Conservation (phyloP, 371 early-diverging fungal species). For the Apophysomyces elegans region DNA sequence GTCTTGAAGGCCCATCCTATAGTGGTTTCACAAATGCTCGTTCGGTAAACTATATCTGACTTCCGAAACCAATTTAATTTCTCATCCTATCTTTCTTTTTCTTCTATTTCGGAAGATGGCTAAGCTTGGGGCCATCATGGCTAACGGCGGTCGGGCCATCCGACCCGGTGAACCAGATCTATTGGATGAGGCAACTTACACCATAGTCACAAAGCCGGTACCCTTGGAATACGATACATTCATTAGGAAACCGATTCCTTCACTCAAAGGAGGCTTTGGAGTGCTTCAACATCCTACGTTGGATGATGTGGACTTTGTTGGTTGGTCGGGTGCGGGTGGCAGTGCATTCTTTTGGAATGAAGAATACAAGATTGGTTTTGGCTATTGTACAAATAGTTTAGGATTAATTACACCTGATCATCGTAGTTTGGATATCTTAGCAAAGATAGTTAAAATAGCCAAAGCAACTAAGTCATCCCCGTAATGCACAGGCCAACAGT, state of each 20-base stretch:
- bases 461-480: neutral
- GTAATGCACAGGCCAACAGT: neutral
- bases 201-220: slow-evolving; percentile 24
- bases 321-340: slow-evolving; percentile 59
- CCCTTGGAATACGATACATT: slow-evolving; percentile 10
- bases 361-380: slow-evolving; percentile 57
- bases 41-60: slow-evolving; percentile 44
- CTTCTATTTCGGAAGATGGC: slow-evolving; percentile 51
- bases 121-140: slow-evolving; percentile 67
- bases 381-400: slow-evolving; percentile 49
- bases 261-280: slow-evolving; percentile 19
- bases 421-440: slow-evolving; percentile 12
- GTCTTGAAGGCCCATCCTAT: slow-evolving; percentile 37
- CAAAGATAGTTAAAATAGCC: slow-evolving; percentile 2
- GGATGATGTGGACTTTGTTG: slow-evolving; percentile 15
- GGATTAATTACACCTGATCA: slow-evolving; percentile 17
- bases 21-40: slow-evolving; percentile 63
- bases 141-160: slow-evolving; percentile 63
- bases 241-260: neutral
- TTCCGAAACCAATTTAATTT: slow-evolving; percentile 2
- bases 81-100: neutral
- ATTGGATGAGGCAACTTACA: slow-evolving; percentile 28
- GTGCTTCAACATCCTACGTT: neutral
- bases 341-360: slow-evolving; percentile 59
- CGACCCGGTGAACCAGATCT: slow-evolving; percentile 47